A percentile compares a stretch with the other conserved stretches of the same genome.
These are phyloP conservation scores for Talaromyces borbonicus DNA, from an alignment of 495 filamentous ascomycete species.

Conservation along the genomic window DNA sequence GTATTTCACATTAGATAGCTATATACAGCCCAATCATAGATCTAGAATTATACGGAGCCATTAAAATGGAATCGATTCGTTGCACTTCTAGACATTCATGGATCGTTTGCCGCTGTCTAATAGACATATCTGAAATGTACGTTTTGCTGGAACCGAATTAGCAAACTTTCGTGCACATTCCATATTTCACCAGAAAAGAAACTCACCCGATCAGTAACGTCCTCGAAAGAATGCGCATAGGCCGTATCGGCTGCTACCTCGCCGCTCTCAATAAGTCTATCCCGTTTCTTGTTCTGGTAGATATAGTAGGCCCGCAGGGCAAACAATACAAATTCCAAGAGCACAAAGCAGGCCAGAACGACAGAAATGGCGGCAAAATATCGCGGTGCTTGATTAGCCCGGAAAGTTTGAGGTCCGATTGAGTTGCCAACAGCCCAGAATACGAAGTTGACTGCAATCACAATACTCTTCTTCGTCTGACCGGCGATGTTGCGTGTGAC, in stretches of 20 bases:
- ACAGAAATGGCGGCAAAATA: constrained; percentile 17
- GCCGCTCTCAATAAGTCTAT: neutral
- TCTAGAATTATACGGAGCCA: too few relatives aligned
- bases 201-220: constrained; percentile 16
- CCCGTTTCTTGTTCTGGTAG: constrained; percentile 5
- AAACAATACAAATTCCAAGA: constrained; percentile 9
- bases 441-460: constrained; percentile 21
- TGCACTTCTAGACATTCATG: too few relatives aligned
- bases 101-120: constrained; percentile 7
- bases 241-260: neutral
- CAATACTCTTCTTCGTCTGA: constrained; percentile 48
- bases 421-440: constrained; percentile 21
- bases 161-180: neutral
- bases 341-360: constrained; percentile 15
- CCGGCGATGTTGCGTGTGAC: constrained; percentile 48
- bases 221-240: constrained; percentile 10
- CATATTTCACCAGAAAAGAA: neutral
- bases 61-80: too few relatives aligned
- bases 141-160: constrained; percentile 8
- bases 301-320: constrained; percentile 6
- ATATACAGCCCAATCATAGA: too few relatives aligned
- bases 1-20: too few relatives aligned
- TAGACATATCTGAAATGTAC: constrained; percentile 19
- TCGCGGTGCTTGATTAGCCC: constrained; percentile 16
- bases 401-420: constrained; percentile 28